Evolutionary conservation across 169 alveolate genomes (phyloP).

Genomic region (Plasmodium berghei): DNA sequence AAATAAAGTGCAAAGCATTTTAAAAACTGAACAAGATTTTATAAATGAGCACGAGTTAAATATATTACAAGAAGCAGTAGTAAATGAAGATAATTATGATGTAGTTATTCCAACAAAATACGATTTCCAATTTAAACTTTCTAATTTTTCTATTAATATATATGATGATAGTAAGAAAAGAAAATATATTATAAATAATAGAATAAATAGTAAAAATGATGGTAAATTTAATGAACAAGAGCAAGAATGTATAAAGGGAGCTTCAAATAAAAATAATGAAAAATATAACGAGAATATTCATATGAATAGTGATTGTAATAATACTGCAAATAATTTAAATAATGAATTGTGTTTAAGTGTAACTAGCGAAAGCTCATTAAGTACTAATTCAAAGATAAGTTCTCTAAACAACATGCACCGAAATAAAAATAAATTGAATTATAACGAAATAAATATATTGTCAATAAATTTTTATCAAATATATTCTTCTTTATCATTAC

Average conservation of each 20-base stretch:
- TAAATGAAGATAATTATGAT: conserved; percentile 77
- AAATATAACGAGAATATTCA: not conserved
- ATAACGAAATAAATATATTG: conserved; percentile 71
- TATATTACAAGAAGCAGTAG: conserved; percentile 80
- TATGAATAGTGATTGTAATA: not conserved
- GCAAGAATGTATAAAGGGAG: not conserved
- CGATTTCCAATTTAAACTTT: conserved; percentile 77
- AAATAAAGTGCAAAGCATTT: conserved; percentile 72
- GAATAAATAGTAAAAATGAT: not conserved
- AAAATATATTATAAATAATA: not conserved
- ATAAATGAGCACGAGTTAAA: conserved; percentile 77
- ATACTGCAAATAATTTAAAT: not conserved
- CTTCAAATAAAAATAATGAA: not conserved
- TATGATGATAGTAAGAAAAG: conserved; percentile 74
- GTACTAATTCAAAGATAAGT: conserved; percentile 14
- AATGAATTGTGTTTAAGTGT: conserved; percentile 15
- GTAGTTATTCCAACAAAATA: conserved; percentile 81
- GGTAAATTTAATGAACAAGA: not conserved
- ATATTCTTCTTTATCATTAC: conserved; percentile 78
- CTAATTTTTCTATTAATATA: conserved; percentile 77
- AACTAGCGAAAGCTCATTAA: conserved; percentile 21
- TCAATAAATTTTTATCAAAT: conserved; percentile 79
- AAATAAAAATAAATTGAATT: conserved; percentile 3
- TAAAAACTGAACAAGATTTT: conserved; percentile 73
- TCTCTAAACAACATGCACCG: not conserved